Base-by-base conservation (phyloP, 495 filamentous ascomycete species). In the Podospora bellae-mahoneyi region DNA sequence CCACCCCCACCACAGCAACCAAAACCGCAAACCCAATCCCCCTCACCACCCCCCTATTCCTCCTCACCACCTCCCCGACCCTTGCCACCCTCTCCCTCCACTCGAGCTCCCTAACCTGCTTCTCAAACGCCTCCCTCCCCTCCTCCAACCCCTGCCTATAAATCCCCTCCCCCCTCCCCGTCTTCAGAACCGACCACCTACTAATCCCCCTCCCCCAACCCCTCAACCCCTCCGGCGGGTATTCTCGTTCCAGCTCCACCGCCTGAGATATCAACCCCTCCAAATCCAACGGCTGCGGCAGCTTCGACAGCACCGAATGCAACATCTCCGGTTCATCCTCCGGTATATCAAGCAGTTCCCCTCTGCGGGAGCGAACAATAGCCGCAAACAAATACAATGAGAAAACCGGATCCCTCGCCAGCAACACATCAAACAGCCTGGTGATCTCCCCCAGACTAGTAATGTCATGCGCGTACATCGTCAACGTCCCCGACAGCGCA, bases 401-500 rank as follows among this genome's bases (percentile, higher is more conserved):
- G 68, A 97, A 92, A 48, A 90, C 89, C 7, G 94, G 91, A 76
- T 94, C 93, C 64, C 85, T 84, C 5, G 96, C 92, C 15, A 99
- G 81, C 9, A 99, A 80, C 64, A 92, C 93, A 78, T 99, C 95
- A 75, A 97, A 99, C 0, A 99, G 81, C 27, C 95, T 86, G 15
- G 94, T 85, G 92, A 84, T 97, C 68, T 92, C 89, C 68, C 88
- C 88, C 76, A 96, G 97, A 60, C 90, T 91, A 77, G 94, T 88
- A 66, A 99, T 93, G 74, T 97, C 92, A 77, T 99, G 95, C 32
- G 95, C 93, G 78, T 97, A 99, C 74, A 99, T 86, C 19, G 95
- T 99, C 28, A 99, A 82, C 0, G 92, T 96, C 30, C 94, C 92
- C 5, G 90, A 86, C 18, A 98, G 83, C 5, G 96, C 96, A 78